phyloP scores from a whole-genome alignment of 306 rosid genomes.

The Lathyrus aphaca region DNA sequence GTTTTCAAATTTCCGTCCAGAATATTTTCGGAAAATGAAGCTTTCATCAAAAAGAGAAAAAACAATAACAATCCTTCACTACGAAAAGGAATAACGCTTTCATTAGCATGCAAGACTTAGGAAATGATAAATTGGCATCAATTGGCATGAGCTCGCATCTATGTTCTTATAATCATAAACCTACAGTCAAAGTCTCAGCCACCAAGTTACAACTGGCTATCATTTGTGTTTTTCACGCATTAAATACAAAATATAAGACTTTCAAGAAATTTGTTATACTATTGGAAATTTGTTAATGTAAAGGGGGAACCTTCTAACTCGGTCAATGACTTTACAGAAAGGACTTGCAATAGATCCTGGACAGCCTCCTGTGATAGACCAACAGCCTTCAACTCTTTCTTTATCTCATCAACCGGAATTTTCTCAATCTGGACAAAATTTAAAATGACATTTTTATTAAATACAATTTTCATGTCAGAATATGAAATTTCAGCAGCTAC shows the following conservation, averaged over 20 bases:
- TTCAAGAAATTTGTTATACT: slow-evolving; percentile 22
- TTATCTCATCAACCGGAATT: slow-evolving; percentile 79
- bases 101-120: slow-evolving; percentile 11
- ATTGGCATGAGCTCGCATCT: slow-evolving; percentile 21
- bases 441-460: slow-evolving; percentile 9
- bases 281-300: slow-evolving; percentile 1
- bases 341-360: slow-evolving; percentile 79
- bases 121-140: slow-evolving; percentile 27
- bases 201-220: slow-evolving; percentile 15
- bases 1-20: slow-evolving; percentile 20
- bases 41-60: slow-evolving; percentile 16
- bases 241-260: slow-evolving; percentile 27
- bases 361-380: slow-evolving; percentile 81
- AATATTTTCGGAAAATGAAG: slow-evolving; percentile 31
- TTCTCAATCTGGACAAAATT: slow-evolving; percentile 70
- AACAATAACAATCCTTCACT: neutral
- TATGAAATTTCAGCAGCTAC: slow-evolving; percentile 29
- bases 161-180: slow-evolving; percentile 31
- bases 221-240: slow-evolving; percentile 27
- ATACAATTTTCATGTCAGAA: slow-evolving; percentile 32
- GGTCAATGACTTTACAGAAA: slow-evolving; percentile 85
- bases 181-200: slow-evolving; percentile 23
- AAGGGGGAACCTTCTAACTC: slow-evolving; percentile 78
- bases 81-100: slow-evolving; percentile 3
- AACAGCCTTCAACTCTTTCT: slow-evolving; percentile 64